Evolutionary conservation across 169 alveolate genomes (phyloP), one percentile per base, ranked within the genome.

Genomic region (Babesia ovis): DNA sequence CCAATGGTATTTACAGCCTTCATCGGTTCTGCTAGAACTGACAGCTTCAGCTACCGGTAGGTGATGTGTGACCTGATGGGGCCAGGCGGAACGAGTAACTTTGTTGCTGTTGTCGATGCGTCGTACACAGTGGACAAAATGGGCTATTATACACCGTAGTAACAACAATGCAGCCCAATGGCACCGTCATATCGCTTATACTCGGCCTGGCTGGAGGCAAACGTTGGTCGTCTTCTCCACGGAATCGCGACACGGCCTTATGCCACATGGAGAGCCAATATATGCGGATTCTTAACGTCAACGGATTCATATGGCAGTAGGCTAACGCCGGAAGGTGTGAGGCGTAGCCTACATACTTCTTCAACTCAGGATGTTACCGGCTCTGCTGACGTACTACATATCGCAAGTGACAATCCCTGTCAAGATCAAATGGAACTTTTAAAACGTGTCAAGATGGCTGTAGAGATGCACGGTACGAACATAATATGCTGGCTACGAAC

Each of bases 401-500:
- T 64, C 22, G 53, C 74, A 29, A 50, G 72, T 18, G 74, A 64
- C 51, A 64, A 48, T 18, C 50, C 74, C 2, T 64, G 73, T 35
- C 35, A 48, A 22, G 84, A 74, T 23, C 75, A 62, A 20, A 59
- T 23, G 1, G 84, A 48, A 22, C 80, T 64, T 14, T 68, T 77
- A 4, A 46, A 39, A 43, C 58, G 66, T 18, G 75, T 61, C 46
- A 31, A 64, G 55, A 23, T 45, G 1, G 81, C 45, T 22, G 23
- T 77, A 9, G 55, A 54, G 14, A 32, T 29, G 3, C 59, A 68
- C n/a, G 66, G 58, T 3, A 46, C 53, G 56, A 53, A 48, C 9
- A 70, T 79, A 12, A 29, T 58, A 25, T 32, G 58, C 53, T 79
- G 87, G 87, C 77, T 79, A n/a, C n/a, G 84, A 43, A 79, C 87